A percentile compares a stretch with the other conserved stretches of the same genome.
phyloP scores from a whole-genome alignment of 179 eudicot species.

The Sideroxylon spinosum region DNA sequence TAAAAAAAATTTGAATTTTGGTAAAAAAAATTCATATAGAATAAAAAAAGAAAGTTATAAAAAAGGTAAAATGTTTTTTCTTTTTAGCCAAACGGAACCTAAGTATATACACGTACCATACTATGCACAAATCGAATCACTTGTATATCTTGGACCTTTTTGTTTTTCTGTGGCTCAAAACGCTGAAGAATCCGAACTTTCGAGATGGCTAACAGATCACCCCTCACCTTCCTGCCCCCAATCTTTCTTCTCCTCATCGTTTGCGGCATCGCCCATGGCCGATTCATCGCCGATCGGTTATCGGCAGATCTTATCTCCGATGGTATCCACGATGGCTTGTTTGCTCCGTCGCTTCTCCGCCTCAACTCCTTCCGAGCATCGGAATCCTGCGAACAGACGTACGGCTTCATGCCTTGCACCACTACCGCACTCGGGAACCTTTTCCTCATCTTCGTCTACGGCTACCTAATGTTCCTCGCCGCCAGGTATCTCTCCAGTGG shows the following conservation, averaged over 20 bases:
- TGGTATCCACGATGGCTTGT: conserved; percentile 17
- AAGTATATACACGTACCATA: no score
- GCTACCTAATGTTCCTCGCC: conserved; percentile 60
- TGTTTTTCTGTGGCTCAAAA: no score
- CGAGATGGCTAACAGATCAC: conserved; percentile 12
- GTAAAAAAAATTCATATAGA: no score
- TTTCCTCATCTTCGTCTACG: conserved; percentile 62
- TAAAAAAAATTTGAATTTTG: no score
- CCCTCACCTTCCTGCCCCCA: conserved; percentile 12
- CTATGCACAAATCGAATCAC: no score
- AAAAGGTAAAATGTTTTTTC: no score
- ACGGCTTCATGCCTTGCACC: conserved; percentile 80
- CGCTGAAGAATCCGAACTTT: not conserved
- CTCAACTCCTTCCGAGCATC: not conserved
- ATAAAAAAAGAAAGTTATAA: no score
- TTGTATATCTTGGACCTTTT: no score
- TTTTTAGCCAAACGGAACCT: no score
- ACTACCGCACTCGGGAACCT: conserved; percentile 48
- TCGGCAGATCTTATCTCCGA: conserved; percentile 34
- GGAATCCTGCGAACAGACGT: conserved; percentile 50
- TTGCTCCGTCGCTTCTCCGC: not conserved
- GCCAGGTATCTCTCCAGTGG: conserved; percentile 63
- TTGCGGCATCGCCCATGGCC: conserved; percentile 21
- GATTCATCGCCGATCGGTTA: conserved; percentile 16
- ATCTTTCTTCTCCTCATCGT: conserved; percentile 22